Evolutionary conservation across 1,284 basidiomycete genomes (phyloP).

Genomic region (Trichosporon asahii): DNA sequence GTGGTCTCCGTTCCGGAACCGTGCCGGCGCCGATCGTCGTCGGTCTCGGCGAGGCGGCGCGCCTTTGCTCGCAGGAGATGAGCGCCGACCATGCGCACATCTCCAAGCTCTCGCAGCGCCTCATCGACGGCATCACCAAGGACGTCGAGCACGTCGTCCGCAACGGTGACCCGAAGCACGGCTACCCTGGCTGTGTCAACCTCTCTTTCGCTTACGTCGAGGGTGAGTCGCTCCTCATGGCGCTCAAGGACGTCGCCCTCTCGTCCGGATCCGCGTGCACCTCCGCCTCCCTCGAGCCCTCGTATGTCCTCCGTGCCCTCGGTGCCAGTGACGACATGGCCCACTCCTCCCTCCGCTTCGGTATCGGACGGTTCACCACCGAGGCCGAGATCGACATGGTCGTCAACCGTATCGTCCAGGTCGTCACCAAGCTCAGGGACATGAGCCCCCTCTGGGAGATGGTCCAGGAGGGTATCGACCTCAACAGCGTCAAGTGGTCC

Average conservation of each 20-base stretch:
- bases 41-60: slow-evolving; percentile 91
- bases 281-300: slow-evolving; percentile 95
- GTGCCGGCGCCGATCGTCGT: slow-evolving; percentile 85
- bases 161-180: slow-evolving; percentile 78
- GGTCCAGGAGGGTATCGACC: slow-evolving; percentile 96
- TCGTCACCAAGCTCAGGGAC: slow-evolving; percentile 70
- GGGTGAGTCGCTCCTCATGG: slow-evolving; percentile 96
- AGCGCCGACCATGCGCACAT: slow-evolving; percentile 80
- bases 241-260: slow-evolving; percentile 95
- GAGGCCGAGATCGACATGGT: slow-evolving; percentile 97
- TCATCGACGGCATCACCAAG: slow-evolving; percentile 75
- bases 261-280: slow-evolving; percentile 98
- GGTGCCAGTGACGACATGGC: slow-evolving; percentile 99
- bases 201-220: slow-evolving; percentile 96
- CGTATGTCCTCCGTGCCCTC: slow-evolving; percentile 93
- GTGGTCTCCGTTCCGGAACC: slow-evolving; percentile 90
- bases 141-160: slow-evolving; percentile 86
- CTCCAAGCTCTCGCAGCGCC: slow-evolving; percentile 70
- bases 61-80: slow-evolving; percentile 90
- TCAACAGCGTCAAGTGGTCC: slow-evolving; percentile 83
- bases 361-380: slow-evolving; percentile 96
- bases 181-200: slow-evolving; percentile 91
- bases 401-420: slow-evolving; percentile 78
- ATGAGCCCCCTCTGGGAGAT: slow-evolving; percentile 87
- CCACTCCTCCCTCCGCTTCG: slow-evolving; percentile 95